Evolutionary conservation across 108 stramenopile genomes (phyloP).

Genomic region (Bacterosira constricta): DNA sequence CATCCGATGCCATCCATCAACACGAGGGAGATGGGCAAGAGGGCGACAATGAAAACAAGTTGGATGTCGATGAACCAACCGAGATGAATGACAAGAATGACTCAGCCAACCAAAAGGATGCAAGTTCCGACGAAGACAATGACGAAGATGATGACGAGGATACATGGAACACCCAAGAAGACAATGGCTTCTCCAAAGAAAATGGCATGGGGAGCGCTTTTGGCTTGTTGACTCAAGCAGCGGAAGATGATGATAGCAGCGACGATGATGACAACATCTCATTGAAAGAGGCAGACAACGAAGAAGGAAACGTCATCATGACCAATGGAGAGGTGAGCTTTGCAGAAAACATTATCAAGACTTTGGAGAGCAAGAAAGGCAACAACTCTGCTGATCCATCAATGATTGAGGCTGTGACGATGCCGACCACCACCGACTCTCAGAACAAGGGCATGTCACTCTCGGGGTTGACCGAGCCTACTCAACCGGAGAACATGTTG

Average conservation of each 20-base stretch:
- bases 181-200: not conserved
- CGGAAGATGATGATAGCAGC: not conserved
- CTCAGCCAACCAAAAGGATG: too few species aligned
- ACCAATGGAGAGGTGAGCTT: not conserved
- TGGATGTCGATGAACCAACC: too few species aligned
- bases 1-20: too few species aligned
- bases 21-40: not conserved
- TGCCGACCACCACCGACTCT: not conserved
- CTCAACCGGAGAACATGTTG: not conserved
- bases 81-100: too few species aligned
- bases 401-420: not conserved
- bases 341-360: not conserved
- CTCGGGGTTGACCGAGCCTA: constrained; percentile 4
- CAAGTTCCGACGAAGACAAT: not conserved
- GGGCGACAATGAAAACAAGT: not conserved
- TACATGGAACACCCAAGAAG: not conserved
- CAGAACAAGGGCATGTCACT: not conserved
- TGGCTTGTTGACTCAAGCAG: not conserved
- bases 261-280: not conserved
- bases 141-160: not conserved
- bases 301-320: not conserved
- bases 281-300: not conserved
- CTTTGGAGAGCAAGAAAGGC: not conserved
- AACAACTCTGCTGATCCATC: not conserved
- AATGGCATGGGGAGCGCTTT: not conserved